A percentile compares a stretch with the other conserved stretches of the same genome.
These are phyloP conservation scores for Fulvia fulva DNA, from an alignment of 2,329 filamentous ascomycete species.

Conservation along the genomic window DNA sequence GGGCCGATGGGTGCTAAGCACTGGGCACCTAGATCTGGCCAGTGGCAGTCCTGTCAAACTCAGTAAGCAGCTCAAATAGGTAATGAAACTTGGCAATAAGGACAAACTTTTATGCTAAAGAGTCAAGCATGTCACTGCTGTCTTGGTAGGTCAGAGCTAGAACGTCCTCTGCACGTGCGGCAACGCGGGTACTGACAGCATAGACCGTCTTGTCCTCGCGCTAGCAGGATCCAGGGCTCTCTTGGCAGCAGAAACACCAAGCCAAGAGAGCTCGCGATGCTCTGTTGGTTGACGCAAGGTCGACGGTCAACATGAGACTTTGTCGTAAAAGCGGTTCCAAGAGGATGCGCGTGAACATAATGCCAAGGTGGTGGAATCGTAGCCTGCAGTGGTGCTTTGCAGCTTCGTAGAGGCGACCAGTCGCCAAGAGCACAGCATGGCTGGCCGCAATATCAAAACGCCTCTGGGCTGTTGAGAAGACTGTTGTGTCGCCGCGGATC, in stretches of 20 bases:
- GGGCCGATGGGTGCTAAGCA: background rate
- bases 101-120: background rate
- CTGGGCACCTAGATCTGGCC: background rate
- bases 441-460: background rate
- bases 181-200: background rate
- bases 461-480: background rate
- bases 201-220: background rate
- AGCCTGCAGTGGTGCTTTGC: background rate
- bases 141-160: background rate
- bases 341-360: background rate
- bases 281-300: background rate
- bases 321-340: background rate
- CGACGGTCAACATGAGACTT: background rate
- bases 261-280: too few species aligned
- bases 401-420: background rate
- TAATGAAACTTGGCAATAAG: slow-evolving; percentile 1
- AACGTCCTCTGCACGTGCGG: background rate
- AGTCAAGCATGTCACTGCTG: slow-evolving; percentile 1
- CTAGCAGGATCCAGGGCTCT: background rate
- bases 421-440: background rate
- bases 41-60: background rate
- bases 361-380: background rate
- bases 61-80: background rate
- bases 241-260: background rate
- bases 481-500: background rate